Conservation (phyloP, 1,284 basidiomycete genomes). For the Pascua guehoae region DNA sequence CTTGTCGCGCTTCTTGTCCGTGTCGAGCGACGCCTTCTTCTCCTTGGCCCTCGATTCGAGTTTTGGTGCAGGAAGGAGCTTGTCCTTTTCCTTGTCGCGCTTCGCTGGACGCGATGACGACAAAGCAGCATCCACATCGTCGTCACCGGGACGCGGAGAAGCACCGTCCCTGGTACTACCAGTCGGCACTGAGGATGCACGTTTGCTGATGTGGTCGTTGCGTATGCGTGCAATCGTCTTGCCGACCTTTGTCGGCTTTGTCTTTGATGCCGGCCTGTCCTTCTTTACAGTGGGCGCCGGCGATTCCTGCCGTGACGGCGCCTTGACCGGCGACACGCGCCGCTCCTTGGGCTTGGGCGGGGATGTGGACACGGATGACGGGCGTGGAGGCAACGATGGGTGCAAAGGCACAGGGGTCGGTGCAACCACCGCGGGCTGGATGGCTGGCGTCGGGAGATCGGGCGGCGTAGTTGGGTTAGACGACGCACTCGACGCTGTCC, state of each 20-base stretch:
- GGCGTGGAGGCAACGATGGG: neutral
- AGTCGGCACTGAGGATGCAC: conserved; percentile 22
- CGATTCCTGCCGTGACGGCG: conserved; percentile 5
- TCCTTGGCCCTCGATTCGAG: neutral
- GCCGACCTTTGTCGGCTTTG: conserved; percentile 25
- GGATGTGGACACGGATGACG: neutral
- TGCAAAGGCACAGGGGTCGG: neutral
- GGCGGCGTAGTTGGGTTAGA: neutral
- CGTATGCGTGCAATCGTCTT: conserved; percentile 32
- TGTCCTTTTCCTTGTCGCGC: neutral
- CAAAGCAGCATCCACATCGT: neutral
- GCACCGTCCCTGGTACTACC: neutral
- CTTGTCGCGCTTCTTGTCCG: conserved; percentile 1
- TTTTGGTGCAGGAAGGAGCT: neutral
- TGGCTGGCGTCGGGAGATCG: neutral
- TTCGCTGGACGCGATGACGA: conserved; percentile 1
- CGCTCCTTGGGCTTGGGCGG: neutral
- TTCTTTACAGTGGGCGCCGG: conserved; percentile 6
- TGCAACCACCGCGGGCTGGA: neutral
- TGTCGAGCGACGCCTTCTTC: neutral
- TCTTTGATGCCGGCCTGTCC: conserved; percentile 12
- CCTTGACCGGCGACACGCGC: conserved; percentile 4
- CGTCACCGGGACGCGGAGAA: conserved; percentile 6
- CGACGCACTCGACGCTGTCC: neutral
- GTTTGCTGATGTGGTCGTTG: conserved; percentile 19